Base-by-base conservation (phyloP, 805 yeast species). In the Saccharomyces paradoxus region DNA sequence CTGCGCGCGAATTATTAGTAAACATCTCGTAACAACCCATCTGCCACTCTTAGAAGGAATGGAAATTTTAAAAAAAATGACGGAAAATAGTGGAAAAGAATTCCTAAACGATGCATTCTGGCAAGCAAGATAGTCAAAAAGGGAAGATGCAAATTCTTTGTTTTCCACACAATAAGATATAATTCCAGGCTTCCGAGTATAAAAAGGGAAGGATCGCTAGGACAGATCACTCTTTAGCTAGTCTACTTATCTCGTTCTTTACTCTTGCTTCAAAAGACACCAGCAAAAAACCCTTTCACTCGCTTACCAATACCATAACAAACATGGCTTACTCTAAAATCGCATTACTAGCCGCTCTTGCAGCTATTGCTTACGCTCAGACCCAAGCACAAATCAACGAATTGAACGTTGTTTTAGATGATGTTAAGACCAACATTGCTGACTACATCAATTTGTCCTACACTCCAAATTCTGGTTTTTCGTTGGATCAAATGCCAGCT, bases 371-470 rank as follows among this genome's bases (percentile, higher is more conserved):
- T 13, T n/a, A 46, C 27, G 60, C 58, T 30, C 53, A 54, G 51
- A 55, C 58, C 44, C 51, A 53, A 26, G 28, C 50, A 22, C 54
- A 59, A 53, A 46, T 53, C 27, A 57, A 57, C n/a, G 61, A 60
- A 54, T 53, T 60, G n/a, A 54, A 56, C 44, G 57, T 53, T 31
- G 51, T 57, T 30, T 52, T 60, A 41, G 41, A 31, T 21, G 63
- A 60, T 55, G 63, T 59, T n/a, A 46, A 48, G 17, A 31, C 31
- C 17, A 48, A 60, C 46, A 27, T 60, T 22, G 41, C 26, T 9
- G 56, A 59, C 17, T 60, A 60, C 48, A 58, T 58, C 24, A 30
- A 14, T 4, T 49, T 58, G 41, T 50, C 55, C n/a, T 46, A 48
- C 9, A 46, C 48, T 8, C 50, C 55, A 49, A 46, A 24, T 27